phyloP scores from a whole-genome alignment of 768 basidiomycete species.

The Pulveroboletus ravenelii region DNA sequence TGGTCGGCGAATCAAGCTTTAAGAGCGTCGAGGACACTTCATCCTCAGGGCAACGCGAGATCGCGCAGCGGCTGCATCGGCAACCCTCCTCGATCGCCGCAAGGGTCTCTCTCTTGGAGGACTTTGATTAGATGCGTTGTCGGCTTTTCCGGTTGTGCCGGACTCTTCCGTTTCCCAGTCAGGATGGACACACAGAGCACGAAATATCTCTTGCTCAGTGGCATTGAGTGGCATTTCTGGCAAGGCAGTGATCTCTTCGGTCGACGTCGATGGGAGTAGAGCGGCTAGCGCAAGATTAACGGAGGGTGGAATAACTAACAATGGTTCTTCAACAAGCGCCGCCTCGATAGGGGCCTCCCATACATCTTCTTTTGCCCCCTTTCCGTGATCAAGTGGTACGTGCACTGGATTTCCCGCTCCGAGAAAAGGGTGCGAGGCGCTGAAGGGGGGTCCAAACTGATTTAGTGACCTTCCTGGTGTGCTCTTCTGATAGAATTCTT shows the following conservation, averaged over 20 bases:
- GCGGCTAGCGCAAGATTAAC: conserved; percentile 30
- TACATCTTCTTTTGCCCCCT: conserved; percentile 7
- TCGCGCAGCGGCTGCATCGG: conserved; percentile 50
- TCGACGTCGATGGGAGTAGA: conserved; percentile 18
- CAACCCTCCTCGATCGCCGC: conserved; percentile 62
- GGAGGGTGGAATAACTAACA: conserved; percentile 23
- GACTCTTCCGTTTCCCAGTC: conserved; percentile 45
- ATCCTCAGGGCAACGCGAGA: conserved; percentile 37
- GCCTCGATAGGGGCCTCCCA: conserved; percentile 21
- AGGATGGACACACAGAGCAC: conserved; percentile 53
- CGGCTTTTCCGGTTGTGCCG: conserved; percentile 7
- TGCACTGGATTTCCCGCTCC: neutral
- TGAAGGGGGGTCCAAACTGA: conserved; percentile 64
- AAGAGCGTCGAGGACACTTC: conserved; percentile 26
- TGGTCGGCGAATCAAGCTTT: conserved; percentile 1
- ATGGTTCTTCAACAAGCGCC: conserved; percentile 20
- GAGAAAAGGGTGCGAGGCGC: conserved; percentile 34
- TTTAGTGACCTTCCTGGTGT: conserved; percentile 44
- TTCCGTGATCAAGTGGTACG: neutral
- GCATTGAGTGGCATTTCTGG: conserved; percentile 53
- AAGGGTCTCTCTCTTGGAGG: conserved; percentile 10
- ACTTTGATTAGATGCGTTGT: neutral
- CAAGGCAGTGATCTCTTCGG: conserved; percentile 4
- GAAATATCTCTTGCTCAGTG: conserved; percentile 69
- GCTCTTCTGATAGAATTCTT: conserved; percentile 51